Conservation (phyloP, 176 grass and related monocot genomes). For the Themeda triandra region DNA sequence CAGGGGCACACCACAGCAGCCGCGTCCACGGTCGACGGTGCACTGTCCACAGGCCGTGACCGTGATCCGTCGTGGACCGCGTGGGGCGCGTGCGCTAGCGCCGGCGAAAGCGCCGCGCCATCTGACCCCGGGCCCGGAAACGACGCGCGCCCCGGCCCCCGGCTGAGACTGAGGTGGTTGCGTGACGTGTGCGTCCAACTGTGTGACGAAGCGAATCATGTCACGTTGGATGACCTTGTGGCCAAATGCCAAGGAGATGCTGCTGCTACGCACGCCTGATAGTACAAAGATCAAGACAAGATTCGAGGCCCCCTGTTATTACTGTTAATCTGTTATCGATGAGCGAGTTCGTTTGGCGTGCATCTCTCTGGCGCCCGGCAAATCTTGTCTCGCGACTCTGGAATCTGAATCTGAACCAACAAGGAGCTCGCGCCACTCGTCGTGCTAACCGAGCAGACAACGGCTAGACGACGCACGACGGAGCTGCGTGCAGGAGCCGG, state of each 20-base stretch:
- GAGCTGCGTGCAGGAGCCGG: too few relatives aligned
- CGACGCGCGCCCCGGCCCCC: too few relatives aligned
- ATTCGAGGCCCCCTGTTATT: background rate
- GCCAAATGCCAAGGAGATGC: background rate
- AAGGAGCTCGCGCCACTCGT: background rate
- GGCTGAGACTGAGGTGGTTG: background rate
- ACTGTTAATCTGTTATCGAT: too few relatives aligned
- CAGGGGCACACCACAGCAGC: background rate
- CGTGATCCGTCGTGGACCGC: background rate
- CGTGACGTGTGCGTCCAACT: too few relatives aligned
- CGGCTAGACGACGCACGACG: background rate
- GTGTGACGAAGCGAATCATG: background rate
- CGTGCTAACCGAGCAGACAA: background rate
- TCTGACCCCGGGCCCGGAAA: background rate
- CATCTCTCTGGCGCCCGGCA: background rate
- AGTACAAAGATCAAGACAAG: background rate
- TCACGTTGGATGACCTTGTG: background rate
- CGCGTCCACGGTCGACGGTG: too few relatives aligned
- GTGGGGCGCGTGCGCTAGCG: background rate
- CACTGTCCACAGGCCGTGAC: background rate
- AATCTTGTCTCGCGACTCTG: background rate
- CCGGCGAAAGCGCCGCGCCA: constrained; percentile 12
- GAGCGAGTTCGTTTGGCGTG: too few relatives aligned
- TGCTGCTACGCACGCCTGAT: background rate
- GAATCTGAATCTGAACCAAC: background rate